A percentile compares a stretch with the other conserved stretches of the same genome.
These are phyloP conservation scores for Populus tomentosa DNA, from an alignment of 441 rosid genomes.

Conservation along the genomic window DNA sequence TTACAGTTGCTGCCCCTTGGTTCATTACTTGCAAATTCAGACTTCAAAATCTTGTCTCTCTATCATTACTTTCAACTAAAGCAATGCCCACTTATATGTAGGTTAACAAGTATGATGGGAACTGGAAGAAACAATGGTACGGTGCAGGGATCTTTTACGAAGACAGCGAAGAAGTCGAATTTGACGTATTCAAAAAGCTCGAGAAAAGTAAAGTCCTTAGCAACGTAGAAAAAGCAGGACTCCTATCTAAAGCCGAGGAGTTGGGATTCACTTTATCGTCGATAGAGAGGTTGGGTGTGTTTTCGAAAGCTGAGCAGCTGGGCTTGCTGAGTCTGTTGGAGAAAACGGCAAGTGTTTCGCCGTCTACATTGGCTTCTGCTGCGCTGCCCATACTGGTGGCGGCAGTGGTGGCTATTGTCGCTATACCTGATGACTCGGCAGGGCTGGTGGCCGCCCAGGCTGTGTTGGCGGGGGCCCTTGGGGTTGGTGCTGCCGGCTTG, in stretches of 20 bases:
- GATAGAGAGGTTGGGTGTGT: conserved; percentile 68
- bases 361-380: conserved; percentile 70
- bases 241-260: conserved; percentile 77
- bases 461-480: conserved; percentile 61
- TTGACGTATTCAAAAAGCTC: conserved; percentile 88
- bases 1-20: neutral
- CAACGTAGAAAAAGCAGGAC: conserved; percentile 84
- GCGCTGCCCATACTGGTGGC: conserved; percentile 63
- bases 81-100: conserved; percentile 1
- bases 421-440: conserved; percentile 78
- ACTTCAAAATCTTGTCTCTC: neutral
- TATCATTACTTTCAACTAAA: neutral
- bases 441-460: conserved; percentile 60
- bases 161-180: conserved; percentile 73
- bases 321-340: conserved; percentile 81
- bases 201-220: conserved; percentile 81
- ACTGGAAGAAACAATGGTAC: conserved; percentile 83
- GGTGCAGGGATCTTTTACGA: conserved; percentile 90
- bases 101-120: conserved; percentile 71
- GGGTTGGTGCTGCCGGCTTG: conserved; percentile 65
- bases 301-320: conserved; percentile 87
- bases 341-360: conserved; percentile 52
- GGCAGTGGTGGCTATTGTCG: conserved; percentile 57
- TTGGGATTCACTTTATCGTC: conserved; percentile 74
- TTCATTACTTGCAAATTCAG: neutral